Evolutionary conservation across 2,329 filamentous ascomycete species (phyloP).

Genomic region (Ceratocystis variospora): DNA sequence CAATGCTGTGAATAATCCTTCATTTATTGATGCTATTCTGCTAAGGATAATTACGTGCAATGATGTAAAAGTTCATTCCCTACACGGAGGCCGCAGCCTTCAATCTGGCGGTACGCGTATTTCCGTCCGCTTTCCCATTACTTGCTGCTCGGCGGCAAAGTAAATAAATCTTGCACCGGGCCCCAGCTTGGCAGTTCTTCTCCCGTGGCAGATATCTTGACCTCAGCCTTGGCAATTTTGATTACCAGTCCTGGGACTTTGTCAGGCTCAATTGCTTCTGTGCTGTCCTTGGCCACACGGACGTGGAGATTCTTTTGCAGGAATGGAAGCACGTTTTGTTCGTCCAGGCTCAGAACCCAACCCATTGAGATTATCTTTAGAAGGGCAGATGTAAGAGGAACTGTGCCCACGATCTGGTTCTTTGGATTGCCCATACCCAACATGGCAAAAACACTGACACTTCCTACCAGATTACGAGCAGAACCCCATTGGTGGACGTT

Average conservation of each 20-base stretch:
- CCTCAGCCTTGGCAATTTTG: slow-evolving; percentile 28
- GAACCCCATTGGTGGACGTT: slow-evolving; percentile 37
- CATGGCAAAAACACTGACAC: slow-evolving; percentile 43
- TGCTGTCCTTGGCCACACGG: slow-evolving; percentile 25
- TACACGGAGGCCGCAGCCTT: neutral
- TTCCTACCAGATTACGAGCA: slow-evolving; percentile 45
- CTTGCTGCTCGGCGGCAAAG: slow-evolving; percentile 9
- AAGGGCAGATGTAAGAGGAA: slow-evolving; percentile 39
- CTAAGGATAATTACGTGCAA: neutral
- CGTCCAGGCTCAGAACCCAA: slow-evolving; percentile 28
- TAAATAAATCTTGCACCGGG: slow-evolving; percentile 20
- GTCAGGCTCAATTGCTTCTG: slow-evolving; percentile 21
- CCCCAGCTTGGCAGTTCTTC: slow-evolving; percentile 30
- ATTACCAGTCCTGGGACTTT: slow-evolving; percentile 28
- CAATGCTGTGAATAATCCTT: neutral
- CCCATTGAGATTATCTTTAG: slow-evolving; percentile 30
- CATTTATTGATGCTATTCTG: neutral
- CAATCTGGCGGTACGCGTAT: neutral
- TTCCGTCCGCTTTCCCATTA: neutral
- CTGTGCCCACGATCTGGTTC: slow-evolving; percentile 28
- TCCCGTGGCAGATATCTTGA: slow-evolving; percentile 26
- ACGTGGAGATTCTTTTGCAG: slow-evolving; percentile 29
- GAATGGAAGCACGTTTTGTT: slow-evolving; percentile 29
- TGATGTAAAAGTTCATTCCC: neutral
- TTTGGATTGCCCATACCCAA: slow-evolving; percentile 15